These are phyloP conservation scores for Tympanopsis confertula DNA, from an alignment of 2,329 filamentous ascomycete species.

Conservation along the genomic window DNA sequence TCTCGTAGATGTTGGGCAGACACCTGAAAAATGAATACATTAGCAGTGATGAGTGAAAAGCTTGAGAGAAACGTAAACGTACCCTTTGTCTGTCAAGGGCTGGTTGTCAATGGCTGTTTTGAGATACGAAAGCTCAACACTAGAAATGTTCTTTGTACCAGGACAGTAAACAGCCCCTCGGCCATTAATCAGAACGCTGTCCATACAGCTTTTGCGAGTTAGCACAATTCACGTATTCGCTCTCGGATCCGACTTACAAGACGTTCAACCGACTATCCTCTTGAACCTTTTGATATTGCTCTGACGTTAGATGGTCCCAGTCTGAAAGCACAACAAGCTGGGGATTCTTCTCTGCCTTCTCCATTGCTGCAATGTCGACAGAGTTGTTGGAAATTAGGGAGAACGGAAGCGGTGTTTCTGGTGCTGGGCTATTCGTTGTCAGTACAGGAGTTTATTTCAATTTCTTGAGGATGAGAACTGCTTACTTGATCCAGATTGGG, in stretches of 20 bases:
- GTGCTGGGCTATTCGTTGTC: not conserved
- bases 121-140: not conserved
- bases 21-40: too few species aligned
- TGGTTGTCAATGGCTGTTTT: not conserved
- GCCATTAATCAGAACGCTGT: constrained; percentile 1
- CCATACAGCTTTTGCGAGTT: not conserved
- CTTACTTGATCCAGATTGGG: constrained; percentile 19
- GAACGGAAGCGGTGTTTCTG: constrained; percentile 12
- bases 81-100: not conserved
- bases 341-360: constrained; percentile 21
- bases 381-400: constrained; percentile 21
- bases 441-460: not conserved
- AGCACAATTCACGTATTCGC: too few species aligned
- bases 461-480: constrained; percentile 12
- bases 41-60: too few species aligned
- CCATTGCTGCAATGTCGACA: constrained; percentile 21
- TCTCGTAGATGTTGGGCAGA: too few species aligned
- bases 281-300: constrained; percentile 8
- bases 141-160: not conserved
- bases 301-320: constrained; percentile 29
- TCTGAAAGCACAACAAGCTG: constrained; percentile 29
- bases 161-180: not conserved
- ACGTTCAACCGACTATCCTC: not conserved
- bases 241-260: not conserved
- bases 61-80: too few species aligned